A percentile compares a stretch with the other conserved stretches of the same genome.
These are phyloP conservation scores for Carallia pectinifolia DNA, from an alignment of 345 rosid genomes.

Conservation along the genomic window DNA sequence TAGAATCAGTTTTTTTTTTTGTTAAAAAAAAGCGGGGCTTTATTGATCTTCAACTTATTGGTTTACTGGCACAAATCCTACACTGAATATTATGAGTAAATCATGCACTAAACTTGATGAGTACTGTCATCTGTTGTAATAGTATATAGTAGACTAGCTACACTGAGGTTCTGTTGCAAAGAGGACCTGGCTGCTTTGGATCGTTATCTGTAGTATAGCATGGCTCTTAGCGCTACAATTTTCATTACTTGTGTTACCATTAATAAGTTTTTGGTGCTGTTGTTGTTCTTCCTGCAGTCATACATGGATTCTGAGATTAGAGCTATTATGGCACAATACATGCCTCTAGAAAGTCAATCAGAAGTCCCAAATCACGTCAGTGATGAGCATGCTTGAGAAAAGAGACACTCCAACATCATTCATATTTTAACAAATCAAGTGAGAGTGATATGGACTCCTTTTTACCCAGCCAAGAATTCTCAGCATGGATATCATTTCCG, in stretches of 20 bases:
- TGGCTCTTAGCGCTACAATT: too few relatives aligned
- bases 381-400: constrained; percentile 53
- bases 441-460: constrained; percentile 8
- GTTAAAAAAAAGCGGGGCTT: too few relatives aligned
- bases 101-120: too few relatives aligned
- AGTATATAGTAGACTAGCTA: too few relatives aligned
- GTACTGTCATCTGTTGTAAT: too few relatives aligned
- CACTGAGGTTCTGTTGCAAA: too few relatives aligned
- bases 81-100: too few relatives aligned
- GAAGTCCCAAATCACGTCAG: constrained; percentile 63
- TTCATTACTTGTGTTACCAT: background rate
- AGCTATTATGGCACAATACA: constrained; percentile 98
- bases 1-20: too few relatives aligned
- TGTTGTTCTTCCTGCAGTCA: constrained; percentile 44
- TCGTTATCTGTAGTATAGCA: too few relatives aligned
- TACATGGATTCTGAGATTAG: constrained; percentile 99
- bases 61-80: too few relatives aligned
- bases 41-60: too few relatives aligned
- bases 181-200: too few relatives aligned
- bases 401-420: background rate
- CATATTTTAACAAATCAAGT: constrained; percentile 2
- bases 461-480: constrained; percentile 15
- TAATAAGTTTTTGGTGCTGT: background rate
- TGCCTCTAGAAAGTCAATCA: constrained; percentile 89
- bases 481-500: constrained; percentile 16